phyloP scores from a whole-genome alignment of 2,329 filamentous ascomycete species.

The Ascochyta clinopodiicola region DNA sequence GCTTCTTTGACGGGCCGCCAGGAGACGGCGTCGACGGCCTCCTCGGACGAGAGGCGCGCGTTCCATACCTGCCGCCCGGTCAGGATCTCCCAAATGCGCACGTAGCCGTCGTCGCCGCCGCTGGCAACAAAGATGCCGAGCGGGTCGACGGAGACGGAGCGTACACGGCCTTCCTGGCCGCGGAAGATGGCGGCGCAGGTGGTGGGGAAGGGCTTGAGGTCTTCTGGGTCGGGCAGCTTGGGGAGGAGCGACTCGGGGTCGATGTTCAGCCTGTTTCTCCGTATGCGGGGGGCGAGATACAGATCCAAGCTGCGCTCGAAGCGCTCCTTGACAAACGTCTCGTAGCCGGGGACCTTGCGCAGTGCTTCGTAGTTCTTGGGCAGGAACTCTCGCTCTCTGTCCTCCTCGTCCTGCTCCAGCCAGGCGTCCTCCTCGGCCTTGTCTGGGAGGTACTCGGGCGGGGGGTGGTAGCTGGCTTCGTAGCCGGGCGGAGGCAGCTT shows the following conservation, averaged over 20 bases:
- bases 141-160: slow-evolving; percentile 84
- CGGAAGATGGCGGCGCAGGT: slow-evolving; percentile 85
- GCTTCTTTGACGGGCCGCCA: slow-evolving; percentile 88
- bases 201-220: slow-evolving; percentile 93
- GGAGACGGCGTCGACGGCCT: slow-evolving; percentile 82
- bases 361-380: slow-evolving; percentile 83
- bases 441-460: slow-evolving; percentile 89
- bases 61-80: slow-evolving; percentile 90
- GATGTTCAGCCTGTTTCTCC: slow-evolving; percentile 94
- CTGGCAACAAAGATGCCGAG: slow-evolving; percentile 85
- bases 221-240: slow-evolving; percentile 90
- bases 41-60: slow-evolving; percentile 75
- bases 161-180: slow-evolving; percentile 87
- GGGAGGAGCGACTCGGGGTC: slow-evolving; percentile 91
- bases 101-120: slow-evolving; percentile 91
- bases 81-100: slow-evolving; percentile 86
- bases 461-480: slow-evolving; percentile 95
- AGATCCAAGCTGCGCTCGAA: slow-evolving; percentile 96
- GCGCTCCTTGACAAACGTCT: slow-evolving; percentile 88
- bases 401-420: slow-evolving; percentile 87
- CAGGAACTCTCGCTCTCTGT: slow-evolving; percentile 87
- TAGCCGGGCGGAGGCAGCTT: slow-evolving; percentile 93
- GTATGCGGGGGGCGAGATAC: slow-evolving; percentile 89
- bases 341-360: slow-evolving; percentile 91
- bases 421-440: slow-evolving; percentile 83